A percentile compares a stretch with the other conserved stretches of the same genome.
These are phyloP conservation scores for Phtheirospermum japonicum DNA, from an alignment of 257 asterid genomes.

Conservation along the genomic window DNA sequence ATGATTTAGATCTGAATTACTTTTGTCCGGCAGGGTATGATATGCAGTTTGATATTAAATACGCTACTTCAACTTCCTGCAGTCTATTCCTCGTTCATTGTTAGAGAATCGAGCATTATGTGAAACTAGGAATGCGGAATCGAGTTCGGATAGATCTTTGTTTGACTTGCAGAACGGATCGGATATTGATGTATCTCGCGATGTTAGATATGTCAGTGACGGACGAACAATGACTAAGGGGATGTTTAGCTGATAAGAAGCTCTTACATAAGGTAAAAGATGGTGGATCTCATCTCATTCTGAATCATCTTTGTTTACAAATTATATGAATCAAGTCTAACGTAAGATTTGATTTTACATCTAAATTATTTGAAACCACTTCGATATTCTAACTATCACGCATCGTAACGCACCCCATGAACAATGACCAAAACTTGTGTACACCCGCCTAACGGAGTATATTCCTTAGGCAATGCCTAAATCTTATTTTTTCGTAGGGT, in stretches of 20 bases:
- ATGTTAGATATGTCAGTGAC: neutral
- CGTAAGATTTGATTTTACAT: too few relatives aligned
- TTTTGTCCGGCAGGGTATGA: slow-evolving; percentile 76
- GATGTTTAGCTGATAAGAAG: neutral
- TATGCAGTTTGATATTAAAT: slow-evolving; percentile 83
- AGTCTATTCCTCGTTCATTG: slow-evolving; percentile 46
- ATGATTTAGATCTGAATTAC: slow-evolving; percentile 9
- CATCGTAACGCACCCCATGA: too few relatives aligned
- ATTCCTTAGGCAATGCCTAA: too few relatives aligned
- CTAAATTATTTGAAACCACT: too few relatives aligned
- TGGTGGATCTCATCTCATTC: too few relatives aligned
- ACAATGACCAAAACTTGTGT: too few relatives aligned
- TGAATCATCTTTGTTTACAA: too few relatives aligned
- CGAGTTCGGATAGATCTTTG: slow-evolving; percentile 13
- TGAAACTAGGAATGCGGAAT: slow-evolving; percentile 18
- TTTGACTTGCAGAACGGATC: slow-evolving; percentile 29
- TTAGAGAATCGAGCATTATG: slow-evolving; percentile 24
- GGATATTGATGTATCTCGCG: slow-evolving; percentile 19
- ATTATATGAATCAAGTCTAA: too few relatives aligned
- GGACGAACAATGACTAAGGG: slow-evolving; percentile 5
- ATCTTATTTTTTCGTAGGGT: too few relatives aligned
- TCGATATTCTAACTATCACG: too few relatives aligned
- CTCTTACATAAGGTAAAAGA: neutral
- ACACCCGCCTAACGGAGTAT: too few relatives aligned
- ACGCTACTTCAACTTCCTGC: slow-evolving; percentile 93